Conservation (phyloP, 495 filamentous ascomycete species). For the Talaromyces wortmannii region DNA sequence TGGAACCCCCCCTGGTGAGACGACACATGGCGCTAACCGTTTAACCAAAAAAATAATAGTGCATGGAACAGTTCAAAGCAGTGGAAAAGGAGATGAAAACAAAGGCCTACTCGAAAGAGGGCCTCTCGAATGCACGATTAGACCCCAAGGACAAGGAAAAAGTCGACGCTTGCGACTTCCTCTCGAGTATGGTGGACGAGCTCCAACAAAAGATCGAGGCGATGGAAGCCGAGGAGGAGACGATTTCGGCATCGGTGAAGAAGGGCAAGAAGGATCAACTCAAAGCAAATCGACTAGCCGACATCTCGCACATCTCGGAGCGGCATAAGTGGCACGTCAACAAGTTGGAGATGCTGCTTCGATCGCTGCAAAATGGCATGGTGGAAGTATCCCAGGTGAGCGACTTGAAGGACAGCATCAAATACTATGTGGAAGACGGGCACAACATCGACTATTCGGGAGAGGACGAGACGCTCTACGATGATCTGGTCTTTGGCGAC, state of each 20-base stretch:
- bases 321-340: slow-evolving; percentile 94
- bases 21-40: slow-evolving; percentile 12
- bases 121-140: slow-evolving; percentile 79
- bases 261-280: slow-evolving; percentile 81
- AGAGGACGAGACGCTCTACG: slow-evolving; percentile 92
- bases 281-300: slow-evolving; percentile 80
- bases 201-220: slow-evolving; percentile 88
- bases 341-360: slow-evolving; percentile 84
- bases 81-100: slow-evolving; percentile 99
- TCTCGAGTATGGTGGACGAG: slow-evolving; percentile 83
- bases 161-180: slow-evolving; percentile 74
- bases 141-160: slow-evolving; percentile 96
- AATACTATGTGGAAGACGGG: slow-evolving; percentile 89
- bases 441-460: slow-evolving; percentile 75
- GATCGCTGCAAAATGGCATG: slow-evolving; percentile 86
- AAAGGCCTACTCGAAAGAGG: slow-evolving; percentile 98
- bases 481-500: slow-evolving; percentile 85
- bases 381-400: slow-evolving; percentile 79
- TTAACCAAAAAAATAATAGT: slow-evolving; percentile 44
- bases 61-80: slow-evolving; percentile 99
- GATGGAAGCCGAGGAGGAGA: slow-evolving; percentile 85
- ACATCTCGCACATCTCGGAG: slow-evolving; percentile 77
- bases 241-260: slow-evolving; percentile 81
- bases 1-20: background rate
- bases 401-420: slow-evolving; percentile 83